phyloP scores from a whole-genome alignment of 2,329 filamentous ascomycete genomes.

The Clarireedia homoeocarpa region DNA sequence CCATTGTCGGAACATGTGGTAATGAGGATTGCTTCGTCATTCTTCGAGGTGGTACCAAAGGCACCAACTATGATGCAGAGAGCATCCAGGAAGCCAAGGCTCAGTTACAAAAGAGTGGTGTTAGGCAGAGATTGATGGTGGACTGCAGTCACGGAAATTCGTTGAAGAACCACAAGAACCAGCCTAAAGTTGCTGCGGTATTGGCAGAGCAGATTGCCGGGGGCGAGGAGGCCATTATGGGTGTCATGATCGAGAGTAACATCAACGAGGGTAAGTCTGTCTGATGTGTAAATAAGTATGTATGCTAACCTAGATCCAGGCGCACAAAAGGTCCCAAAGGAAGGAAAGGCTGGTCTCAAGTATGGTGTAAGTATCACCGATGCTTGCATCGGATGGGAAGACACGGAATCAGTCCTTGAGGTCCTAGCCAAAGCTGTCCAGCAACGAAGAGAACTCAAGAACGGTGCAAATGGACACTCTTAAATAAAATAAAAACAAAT shows the following conservation, averaged over 20 bases:
- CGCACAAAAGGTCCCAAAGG: conserved; percentile 82
- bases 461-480: conserved; percentile 12
- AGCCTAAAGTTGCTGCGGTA: conserved; percentile 80
- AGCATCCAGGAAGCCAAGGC: conserved; percentile 80
- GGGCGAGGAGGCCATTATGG: conserved; percentile 81
- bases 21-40: conserved; percentile 98
- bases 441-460: conserved; percentile 50
- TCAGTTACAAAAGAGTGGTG: conserved; percentile 64
- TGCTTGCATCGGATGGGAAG: conserved; percentile 91
- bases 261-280: conserved; percentile 70
- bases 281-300: background rate
- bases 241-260: conserved; percentile 98
- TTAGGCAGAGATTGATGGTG: conserved; percentile 80
- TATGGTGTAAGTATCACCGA: conserved; percentile 97
- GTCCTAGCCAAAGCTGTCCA: conserved; percentile 73
- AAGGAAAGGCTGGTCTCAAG: conserved; percentile 77
- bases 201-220: conserved; percentile 77
- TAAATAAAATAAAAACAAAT: background rate
- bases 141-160: conserved; percentile 98
- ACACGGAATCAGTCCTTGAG: conserved; percentile 73
- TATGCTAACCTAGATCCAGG: conserved; percentile 38
- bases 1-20: conserved; percentile 87
- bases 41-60: conserved; percentile 82
- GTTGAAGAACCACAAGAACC: conserved; percentile 92
- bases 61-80: conserved; percentile 85